Evolutionary conservation across 768 basidiomycete genomes (phyloP).

Genomic region (Mrakia hoshinonis): DNA sequence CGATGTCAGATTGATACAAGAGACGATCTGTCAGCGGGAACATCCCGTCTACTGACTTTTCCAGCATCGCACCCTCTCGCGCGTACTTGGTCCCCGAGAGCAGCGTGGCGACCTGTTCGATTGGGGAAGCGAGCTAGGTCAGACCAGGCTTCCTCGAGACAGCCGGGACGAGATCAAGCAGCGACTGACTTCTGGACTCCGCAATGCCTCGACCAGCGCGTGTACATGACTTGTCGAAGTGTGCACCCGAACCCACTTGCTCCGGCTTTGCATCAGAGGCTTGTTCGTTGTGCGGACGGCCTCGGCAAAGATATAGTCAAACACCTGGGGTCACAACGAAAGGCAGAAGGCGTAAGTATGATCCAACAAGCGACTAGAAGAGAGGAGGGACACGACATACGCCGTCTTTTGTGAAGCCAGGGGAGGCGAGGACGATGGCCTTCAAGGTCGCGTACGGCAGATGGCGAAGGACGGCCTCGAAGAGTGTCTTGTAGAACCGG

Average conservation of each 20-base stretch:
- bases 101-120: conserved; percentile 10
- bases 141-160: too few species aligned
- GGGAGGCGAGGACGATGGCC: conserved; percentile 91
- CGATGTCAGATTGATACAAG: background rate
- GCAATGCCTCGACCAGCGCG: conserved; percentile 83
- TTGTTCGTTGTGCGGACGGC: conserved; percentile 73
- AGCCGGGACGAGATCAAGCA: conserved; percentile 23
- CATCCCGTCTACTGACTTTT: conserved; percentile 55
- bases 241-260: conserved; percentile 85
- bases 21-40: conserved; percentile 17
- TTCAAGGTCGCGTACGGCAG: conserved; percentile 76
- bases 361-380: too few species aligned
- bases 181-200: conserved; percentile 75
- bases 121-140: background rate
- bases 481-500: conserved; percentile 75
- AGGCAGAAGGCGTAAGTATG: background rate
- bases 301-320: conserved; percentile 72
- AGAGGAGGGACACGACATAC: conserved; percentile 42
- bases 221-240: conserved; percentile 90
- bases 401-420: conserved; percentile 87
- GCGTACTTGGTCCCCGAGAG: conserved; percentile 81
- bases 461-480: conserved; percentile 77
- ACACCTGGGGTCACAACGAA: conserved; percentile 36
- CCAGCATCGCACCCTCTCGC: conserved; percentile 78
- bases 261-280: conserved; percentile 60